A percentile compares a stretch with the other conserved stretches of the same genome.
These are phyloP conservation scores for Eimeria acervulina DNA, from an alignment of 169 alveolate species.

Conservation along the genomic window DNA sequence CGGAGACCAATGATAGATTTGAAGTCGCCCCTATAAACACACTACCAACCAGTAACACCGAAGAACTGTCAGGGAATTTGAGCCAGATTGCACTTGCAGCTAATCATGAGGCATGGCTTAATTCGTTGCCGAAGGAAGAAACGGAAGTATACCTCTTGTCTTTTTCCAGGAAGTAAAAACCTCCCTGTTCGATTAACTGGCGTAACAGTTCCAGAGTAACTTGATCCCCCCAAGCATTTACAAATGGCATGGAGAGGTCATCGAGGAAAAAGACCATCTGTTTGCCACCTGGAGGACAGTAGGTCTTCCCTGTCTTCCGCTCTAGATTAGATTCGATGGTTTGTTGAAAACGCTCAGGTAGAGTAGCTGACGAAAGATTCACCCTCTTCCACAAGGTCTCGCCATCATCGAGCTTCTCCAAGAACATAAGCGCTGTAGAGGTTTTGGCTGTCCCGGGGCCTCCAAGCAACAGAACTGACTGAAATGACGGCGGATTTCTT, in stretches of 20 bases:
- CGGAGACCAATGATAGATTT: slow-evolving; percentile 94
- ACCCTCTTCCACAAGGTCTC: slow-evolving; percentile 95
- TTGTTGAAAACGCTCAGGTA: slow-evolving; percentile 96
- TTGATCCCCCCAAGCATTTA: slow-evolving; percentile 98
- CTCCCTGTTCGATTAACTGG: slow-evolving; percentile 96
- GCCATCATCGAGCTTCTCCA: slow-evolving; percentile 80
- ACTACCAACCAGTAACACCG: neutral
- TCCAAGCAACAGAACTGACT: slow-evolving; percentile 94
- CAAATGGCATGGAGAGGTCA: slow-evolving; percentile 98
- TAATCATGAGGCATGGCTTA: neutral
- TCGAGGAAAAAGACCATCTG: slow-evolving; percentile 96
- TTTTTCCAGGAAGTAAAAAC: slow-evolving; percentile 96
- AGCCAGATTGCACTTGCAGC: neutral
- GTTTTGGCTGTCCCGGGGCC: slow-evolving; percentile 99
- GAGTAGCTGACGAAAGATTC: slow-evolving; percentile 97
- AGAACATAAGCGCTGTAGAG: slow-evolving; percentile 95
- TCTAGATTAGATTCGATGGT: slow-evolving; percentile 98
- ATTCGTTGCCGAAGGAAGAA: neutral
- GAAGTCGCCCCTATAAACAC: slow-evolving; percentile 93
- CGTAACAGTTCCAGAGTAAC: slow-evolving; percentile 96
- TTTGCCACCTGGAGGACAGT: slow-evolving; percentile 96
- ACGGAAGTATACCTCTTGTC: slow-evolving; percentile 90
- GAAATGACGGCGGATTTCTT: slow-evolving; percentile 86
- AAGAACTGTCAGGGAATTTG: neutral
- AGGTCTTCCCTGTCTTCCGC: slow-evolving; percentile 95